These are phyloP conservation scores for Sherardia arvensis DNA, from an alignment of 257 asterid species.

Conservation along the genomic window DNA sequence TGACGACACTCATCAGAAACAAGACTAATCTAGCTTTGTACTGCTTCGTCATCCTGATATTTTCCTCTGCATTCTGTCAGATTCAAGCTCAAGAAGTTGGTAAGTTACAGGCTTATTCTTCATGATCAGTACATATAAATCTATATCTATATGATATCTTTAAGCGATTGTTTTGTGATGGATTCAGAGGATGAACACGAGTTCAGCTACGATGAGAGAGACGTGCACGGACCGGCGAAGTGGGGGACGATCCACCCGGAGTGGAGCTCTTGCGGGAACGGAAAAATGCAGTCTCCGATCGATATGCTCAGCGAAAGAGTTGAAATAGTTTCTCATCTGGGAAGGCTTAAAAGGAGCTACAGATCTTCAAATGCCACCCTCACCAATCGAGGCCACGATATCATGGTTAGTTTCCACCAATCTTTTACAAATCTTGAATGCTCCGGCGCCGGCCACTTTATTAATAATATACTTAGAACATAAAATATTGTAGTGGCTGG, in stretches of 20 bases:
- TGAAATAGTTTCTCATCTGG: conserved; percentile 39
- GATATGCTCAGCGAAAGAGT: conserved; percentile 51
- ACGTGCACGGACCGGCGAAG: conserved; percentile 30
- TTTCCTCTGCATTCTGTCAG: conserved; percentile 13
- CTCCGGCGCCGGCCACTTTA: too few species aligned
- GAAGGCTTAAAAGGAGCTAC: conserved; percentile 34
- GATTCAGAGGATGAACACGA: conserved; percentile 56
- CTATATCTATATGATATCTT: too few species aligned
- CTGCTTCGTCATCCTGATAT: conserved; percentile 19
- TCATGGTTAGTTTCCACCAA: conserved; percentile 38
- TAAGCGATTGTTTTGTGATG: background rate
- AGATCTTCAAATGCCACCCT: conserved; percentile 52
- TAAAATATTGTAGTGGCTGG: too few species aligned
- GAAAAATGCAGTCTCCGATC: conserved; percentile 66
- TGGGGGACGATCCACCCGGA: conserved; percentile 68
- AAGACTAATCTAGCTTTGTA: background rate
- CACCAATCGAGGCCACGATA: conserved; percentile 66
- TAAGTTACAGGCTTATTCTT: background rate
- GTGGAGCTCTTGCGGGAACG: conserved; percentile 51
- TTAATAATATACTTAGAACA: too few species aligned
- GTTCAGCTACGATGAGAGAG: conserved; percentile 43
- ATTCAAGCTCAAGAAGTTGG: conserved; percentile 49
- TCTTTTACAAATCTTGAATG: too few species aligned
- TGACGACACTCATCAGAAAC: conserved; percentile 14
- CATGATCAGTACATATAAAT: background rate